Evolutionary conservation across 2,329 filamentous ascomycete genomes (phyloP).

Genomic region (Colletotrichum camelliae): DNA sequence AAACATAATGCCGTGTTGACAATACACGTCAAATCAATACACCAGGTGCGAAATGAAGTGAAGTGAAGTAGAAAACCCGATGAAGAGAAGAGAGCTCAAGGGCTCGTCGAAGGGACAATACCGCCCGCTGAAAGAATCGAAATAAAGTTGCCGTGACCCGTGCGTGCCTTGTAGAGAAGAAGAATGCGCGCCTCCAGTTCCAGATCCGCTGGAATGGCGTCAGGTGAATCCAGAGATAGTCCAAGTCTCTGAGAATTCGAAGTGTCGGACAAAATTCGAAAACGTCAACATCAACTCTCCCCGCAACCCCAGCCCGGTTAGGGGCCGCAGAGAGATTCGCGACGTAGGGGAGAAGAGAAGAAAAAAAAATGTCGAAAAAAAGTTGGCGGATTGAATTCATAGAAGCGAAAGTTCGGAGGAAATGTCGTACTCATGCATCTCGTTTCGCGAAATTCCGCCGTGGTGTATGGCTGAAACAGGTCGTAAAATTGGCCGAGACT

Average conservation of each 20-base stretch:
- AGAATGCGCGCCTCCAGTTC: conserved; percentile 9
- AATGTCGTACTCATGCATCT: conserved; percentile 21
- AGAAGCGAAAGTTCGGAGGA: conserved; percentile 9
- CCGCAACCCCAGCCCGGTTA: neutral
- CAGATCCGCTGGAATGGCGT: neutral
- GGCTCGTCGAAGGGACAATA: conserved; percentile 1
- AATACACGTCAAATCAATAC: conserved; percentile 6
- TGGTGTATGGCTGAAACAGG: conserved; percentile 31
- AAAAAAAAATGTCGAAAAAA: neutral
- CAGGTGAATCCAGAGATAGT: neutral
- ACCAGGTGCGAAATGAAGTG: neutral
- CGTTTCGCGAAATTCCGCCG: conserved; percentile 15
- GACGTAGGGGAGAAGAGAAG: too few species aligned
- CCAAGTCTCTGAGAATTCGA: neutral
- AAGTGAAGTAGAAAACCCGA: neutral
- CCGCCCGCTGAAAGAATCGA: conserved; percentile 10
- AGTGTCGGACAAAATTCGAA: neutral
- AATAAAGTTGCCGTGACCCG: conserved; percentile 8
- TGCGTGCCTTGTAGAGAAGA: conserved; percentile 8
- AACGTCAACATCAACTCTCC: neutral
- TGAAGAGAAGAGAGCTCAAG: neutral
- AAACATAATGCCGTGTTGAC: neutral
- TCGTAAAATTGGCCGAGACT: conserved; percentile 29
- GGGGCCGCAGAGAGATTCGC: neutral
- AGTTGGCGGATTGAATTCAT: neutral